Evolutionary conservation across 176 grass and related monocot genomes (phyloP).

Genomic region (Saccharum spontaneum): DNA sequence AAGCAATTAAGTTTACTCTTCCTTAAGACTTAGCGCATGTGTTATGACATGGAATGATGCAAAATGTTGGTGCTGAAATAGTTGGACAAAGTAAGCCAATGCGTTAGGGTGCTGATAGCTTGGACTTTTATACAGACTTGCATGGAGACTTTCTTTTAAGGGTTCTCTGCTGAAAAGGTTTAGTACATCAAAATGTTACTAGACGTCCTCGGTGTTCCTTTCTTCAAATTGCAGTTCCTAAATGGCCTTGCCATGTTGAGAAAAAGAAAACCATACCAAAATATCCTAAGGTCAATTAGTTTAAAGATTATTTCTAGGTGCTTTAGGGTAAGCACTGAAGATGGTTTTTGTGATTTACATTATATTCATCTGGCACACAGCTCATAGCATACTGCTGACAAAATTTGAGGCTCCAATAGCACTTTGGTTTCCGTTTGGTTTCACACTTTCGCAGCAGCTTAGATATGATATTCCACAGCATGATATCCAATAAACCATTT

Average conservation of each 20-base stretch:
- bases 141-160: not conserved
- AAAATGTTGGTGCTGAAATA: not conserved
- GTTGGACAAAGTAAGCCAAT: conserved; percentile 28
- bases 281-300: not conserved
- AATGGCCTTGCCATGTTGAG: conserved; percentile 11
- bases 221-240: conserved; percentile 8
- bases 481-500: not conserved
- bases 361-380: conserved; percentile 12
- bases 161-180: conserved; percentile 12
- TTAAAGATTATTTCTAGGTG: conserved; percentile 2
- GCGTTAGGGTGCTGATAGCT: conserved; percentile 2
- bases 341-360: conserved; percentile 1
- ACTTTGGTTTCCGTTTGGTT: not conserved
- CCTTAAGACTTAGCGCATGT: not conserved
- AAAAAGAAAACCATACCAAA: conserved; percentile 22
- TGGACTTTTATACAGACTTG: not conserved
- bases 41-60: not conserved
- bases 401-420: not conserved
- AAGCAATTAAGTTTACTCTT: conserved; percentile 18
- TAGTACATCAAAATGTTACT: conserved; percentile 1
- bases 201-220: not conserved
- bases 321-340: conserved; percentile 22
- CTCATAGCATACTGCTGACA: not conserved
- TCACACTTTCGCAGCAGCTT: not conserved
- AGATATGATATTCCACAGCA: not conserved